Evolutionary conservation across 805 yeast species (phyloP).

Genomic region (Candida railenensis): DNA sequence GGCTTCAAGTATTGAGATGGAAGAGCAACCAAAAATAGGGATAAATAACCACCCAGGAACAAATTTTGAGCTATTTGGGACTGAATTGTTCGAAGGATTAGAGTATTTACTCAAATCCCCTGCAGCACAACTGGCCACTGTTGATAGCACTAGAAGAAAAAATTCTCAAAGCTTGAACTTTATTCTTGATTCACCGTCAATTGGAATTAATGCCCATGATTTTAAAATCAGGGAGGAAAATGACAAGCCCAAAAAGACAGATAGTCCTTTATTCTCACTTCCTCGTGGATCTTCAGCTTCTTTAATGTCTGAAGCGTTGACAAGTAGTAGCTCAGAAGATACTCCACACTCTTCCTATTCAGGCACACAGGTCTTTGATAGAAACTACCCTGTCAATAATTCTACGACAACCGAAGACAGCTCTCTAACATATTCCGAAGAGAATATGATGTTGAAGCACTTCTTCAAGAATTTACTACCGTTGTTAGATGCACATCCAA

Average conservation of each 20-base stretch:
- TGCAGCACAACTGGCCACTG: background rate
- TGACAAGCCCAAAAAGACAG: background rate
- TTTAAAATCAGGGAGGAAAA: background rate
- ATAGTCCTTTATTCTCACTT: background rate
- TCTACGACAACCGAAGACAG: background rate
- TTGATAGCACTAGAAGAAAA: background rate
- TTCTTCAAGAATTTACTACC: slow-evolving; percentile 55
- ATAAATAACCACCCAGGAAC: slow-evolving; percentile 10
- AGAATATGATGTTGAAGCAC: slow-evolving; percentile 54
- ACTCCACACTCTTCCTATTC: background rate
- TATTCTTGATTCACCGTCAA: background rate
- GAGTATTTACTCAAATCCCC: slow-evolving; percentile 19
- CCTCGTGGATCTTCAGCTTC: background rate
- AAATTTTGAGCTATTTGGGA: slow-evolving; percentile 20
- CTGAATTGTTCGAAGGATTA: slow-evolving; percentile 24
- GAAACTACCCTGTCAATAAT: slow-evolving; percentile 2
- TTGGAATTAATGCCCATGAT: background rate
- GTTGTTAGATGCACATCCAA: slow-evolving; percentile 57
- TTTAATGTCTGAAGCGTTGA: background rate
- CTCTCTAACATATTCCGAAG: slow-evolving; percentile 42
- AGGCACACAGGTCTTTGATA: slow-evolving; percentile 2
- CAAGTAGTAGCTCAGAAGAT: background rate
- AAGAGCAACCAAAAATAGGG: slow-evolving; percentile 1
- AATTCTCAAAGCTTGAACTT: background rate
- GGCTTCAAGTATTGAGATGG: background rate